Percentiles rank a stretch among this genome's conserved stretches.
Conservation (phyloP, 768 basidiomycete species). For the Mycena metata region DNA sequence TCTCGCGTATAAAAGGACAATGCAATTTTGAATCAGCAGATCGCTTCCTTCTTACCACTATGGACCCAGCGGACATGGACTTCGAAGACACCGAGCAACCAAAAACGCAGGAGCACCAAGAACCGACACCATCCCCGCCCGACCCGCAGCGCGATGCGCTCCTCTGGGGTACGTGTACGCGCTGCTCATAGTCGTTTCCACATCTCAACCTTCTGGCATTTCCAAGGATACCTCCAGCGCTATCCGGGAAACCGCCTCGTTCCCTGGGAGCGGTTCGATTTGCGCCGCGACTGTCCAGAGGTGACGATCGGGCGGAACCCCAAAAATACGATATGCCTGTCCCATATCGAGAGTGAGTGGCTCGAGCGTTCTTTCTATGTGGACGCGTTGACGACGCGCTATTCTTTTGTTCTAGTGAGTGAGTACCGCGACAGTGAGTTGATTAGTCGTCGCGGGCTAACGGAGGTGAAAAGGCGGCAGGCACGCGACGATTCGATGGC, state of each 20-base stretch:
- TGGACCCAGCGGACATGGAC: conserved; percentile 7
- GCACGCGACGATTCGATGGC: conserved; percentile 72
- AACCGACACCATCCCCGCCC: conserved; percentile 10
- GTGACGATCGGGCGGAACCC: conserved; percentile 70
- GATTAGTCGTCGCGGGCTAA: conserved; percentile 16
- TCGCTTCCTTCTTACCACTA: not conserved
- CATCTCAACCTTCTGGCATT: too few relatives aligned
- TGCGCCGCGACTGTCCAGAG: conserved; percentile 65
- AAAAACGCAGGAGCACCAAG: conserved; percentile 17
- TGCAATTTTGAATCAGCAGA: not conserved
- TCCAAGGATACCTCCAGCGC: conserved; percentile 16
- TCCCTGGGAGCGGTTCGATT: conserved; percentile 68
- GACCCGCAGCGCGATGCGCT: not conserved
- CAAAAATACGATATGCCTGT: conserved; percentile 65
- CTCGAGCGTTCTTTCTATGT: not conserved
- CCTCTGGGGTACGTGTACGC: conserved; percentile 16
- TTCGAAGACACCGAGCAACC: not conserved
- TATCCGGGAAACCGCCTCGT: conserved; percentile 29
- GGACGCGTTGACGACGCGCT: conserved; percentile 39
- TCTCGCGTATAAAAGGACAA: conserved; percentile 14
- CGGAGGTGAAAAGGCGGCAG: conserved; percentile 56
- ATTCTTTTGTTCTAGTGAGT: conserved; percentile 72
- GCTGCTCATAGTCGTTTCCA: too few relatives aligned
- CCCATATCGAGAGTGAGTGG: conserved; percentile 20
- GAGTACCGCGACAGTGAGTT: conserved; percentile 44